Conservation (phyloP, 192 early-diverging fungal species). For the Cladochytrium replicatum region DNA sequence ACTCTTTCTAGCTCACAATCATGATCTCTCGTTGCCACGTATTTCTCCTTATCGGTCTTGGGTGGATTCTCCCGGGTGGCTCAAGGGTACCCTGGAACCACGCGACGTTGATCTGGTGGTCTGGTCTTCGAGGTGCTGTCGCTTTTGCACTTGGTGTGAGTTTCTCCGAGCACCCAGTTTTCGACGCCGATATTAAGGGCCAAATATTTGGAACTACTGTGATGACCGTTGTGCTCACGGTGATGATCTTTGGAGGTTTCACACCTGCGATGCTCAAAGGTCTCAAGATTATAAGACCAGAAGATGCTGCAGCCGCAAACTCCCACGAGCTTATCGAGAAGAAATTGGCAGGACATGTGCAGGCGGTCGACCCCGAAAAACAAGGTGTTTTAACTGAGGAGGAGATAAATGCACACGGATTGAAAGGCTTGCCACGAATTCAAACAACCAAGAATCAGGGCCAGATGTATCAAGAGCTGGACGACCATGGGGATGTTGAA, state of each 20-base stretch:
- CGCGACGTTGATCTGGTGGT: conserved; percentile 48
- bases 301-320: too few species aligned
- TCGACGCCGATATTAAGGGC: conserved; percentile 34
- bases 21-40: conserved; percentile 43
- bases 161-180: conserved; percentile 44
- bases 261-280: conserved; percentile 47
- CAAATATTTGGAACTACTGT: conserved; percentile 52
- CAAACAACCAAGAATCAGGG: too few species aligned
- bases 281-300: conserved; percentile 28
- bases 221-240: conserved; percentile 46
- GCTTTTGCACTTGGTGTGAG: conserved; percentile 50
- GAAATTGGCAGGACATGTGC: too few species aligned
- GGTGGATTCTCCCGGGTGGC: conserved; percentile 24
- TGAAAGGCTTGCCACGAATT: too few species aligned
- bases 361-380: too few species aligned
- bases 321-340: too few species aligned
- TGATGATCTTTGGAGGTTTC: conserved; percentile 43
- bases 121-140: conserved; percentile 50
- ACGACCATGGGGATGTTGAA: too few species aligned
- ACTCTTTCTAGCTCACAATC: too few species aligned
- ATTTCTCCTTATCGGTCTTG: conserved; percentile 40
- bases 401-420: too few species aligned
- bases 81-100: conserved; percentile 41
- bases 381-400: too few species aligned
- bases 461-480: too few species aligned